Conservation (phyloP, 2,329 filamentous ascomycete genomes). For the Beauveria pseudobassiana region DNA sequence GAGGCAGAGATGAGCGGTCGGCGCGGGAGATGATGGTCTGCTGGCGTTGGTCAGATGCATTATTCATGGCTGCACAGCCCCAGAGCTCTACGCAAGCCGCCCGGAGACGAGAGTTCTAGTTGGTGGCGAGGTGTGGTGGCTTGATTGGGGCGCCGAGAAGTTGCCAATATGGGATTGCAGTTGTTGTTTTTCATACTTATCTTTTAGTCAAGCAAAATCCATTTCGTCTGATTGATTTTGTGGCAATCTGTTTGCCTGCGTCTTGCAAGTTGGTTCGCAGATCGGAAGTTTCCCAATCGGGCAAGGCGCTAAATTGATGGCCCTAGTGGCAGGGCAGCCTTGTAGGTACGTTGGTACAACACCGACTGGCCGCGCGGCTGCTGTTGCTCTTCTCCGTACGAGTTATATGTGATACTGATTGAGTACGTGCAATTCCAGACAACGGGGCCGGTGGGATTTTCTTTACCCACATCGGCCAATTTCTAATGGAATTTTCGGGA, state of each 20-base stretch:
- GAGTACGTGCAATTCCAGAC: background rate
- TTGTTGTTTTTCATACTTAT: no score
- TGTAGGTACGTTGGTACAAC: no score
- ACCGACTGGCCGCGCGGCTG: background rate
- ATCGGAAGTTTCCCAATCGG: background rate
- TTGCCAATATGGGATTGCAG: background rate
- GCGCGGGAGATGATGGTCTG: background rate
- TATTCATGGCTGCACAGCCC: background rate
- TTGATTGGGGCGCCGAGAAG: background rate
- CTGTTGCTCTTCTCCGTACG: background rate
- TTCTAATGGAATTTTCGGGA: no score
- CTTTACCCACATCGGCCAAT: background rate
- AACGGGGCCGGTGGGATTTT: background rate
- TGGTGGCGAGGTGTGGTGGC: background rate
- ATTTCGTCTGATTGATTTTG: background rate
- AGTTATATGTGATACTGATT: background rate
- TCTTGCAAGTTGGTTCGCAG: background rate
- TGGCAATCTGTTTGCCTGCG: background rate
- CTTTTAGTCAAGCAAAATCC: no score
- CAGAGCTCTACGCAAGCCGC: conserved; percentile 5
- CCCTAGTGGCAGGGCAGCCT: no score
- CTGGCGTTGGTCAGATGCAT: background rate
- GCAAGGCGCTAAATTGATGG: background rate
- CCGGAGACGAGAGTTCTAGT: background rate
- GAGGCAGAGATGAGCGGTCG: background rate